Evolutionary conservation across 2,329 filamentous ascomycete species (phyloP).

Genomic region (Ophiostoma sp.): DNA sequence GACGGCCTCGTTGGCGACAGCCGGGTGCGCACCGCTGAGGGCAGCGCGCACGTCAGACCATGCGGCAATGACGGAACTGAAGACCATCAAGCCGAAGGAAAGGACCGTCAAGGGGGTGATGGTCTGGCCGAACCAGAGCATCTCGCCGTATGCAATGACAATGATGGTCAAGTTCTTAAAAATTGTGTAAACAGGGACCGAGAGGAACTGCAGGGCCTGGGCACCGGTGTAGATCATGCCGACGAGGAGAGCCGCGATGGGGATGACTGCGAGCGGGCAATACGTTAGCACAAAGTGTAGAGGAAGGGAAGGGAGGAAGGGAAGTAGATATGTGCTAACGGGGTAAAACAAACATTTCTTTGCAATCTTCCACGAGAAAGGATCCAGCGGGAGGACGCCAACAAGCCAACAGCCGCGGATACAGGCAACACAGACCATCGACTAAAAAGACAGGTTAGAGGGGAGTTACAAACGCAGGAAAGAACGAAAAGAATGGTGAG

Average conservation of each 20-base stretch:
- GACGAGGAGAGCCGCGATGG: constrained; percentile 90
- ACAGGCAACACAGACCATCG: constrained; percentile 81
- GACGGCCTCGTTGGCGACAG: constrained; percentile 70
- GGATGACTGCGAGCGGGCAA: constrained; percentile 68
- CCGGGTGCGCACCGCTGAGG: constrained; percentile 57
- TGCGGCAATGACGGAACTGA: constrained; percentile 90
- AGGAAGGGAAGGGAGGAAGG: background rate
- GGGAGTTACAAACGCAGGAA: background rate
- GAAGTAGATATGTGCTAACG: background rate
- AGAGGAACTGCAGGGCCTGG: constrained; percentile 93
- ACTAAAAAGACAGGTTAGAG: constrained; percentile 52
- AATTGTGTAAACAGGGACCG: constrained; percentile 97
- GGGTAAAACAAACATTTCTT: constrained; percentile 73
- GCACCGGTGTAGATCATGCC: constrained; percentile 99
- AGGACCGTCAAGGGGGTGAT: constrained; percentile 85
- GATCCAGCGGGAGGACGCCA: constrained; percentile 74
- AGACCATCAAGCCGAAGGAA: constrained; percentile 94
- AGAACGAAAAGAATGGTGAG: background rate
- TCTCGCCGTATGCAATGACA: constrained; percentile 96
- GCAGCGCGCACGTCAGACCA: constrained; percentile 96
- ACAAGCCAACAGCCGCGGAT: constrained; percentile 80
- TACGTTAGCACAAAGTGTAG: background rate
- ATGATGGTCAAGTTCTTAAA: constrained; percentile 99
- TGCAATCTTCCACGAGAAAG: constrained; percentile 84
- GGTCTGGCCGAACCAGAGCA: constrained; percentile 94